Evolutionary conservation across 2,329 filamentous ascomycete genomes (phyloP).

Genomic region (Aspergillus aculeatinus): DNA sequence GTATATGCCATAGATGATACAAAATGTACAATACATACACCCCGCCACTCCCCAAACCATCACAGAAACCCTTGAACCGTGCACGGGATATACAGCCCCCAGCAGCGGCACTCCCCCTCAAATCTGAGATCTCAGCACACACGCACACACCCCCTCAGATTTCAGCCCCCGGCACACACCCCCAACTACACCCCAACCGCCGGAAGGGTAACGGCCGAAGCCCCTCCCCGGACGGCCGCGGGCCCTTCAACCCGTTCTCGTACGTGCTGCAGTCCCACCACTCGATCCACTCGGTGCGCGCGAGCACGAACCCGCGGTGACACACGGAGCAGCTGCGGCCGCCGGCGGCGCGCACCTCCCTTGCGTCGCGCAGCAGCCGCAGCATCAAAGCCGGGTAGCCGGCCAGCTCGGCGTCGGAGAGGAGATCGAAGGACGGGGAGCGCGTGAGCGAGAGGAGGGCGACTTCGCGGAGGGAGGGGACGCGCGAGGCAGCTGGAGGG

Average conservation of each 20-base stretch:
- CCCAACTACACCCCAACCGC: conserved; percentile 43
- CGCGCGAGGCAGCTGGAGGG: conserved; percentile 3
- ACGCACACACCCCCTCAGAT: conserved; percentile 34
- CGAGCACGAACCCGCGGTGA: conserved; percentile 40
- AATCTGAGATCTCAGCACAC: not conserved
- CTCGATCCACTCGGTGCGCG: conserved; percentile 46
- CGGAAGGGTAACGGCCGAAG: conserved; percentile 42
- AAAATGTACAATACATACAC: not conserved
- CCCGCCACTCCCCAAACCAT: not conserved
- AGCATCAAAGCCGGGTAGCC: conserved; percentile 36
- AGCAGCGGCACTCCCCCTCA: no score
- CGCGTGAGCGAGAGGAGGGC: conserved; percentile 41
- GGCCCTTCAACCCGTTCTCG: conserved; percentile 39
- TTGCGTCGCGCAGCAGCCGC: conserved; percentile 36
- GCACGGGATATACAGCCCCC: not conserved
- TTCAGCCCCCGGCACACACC: conserved; percentile 30
- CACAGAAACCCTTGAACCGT: not conserved
- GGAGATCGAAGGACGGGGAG: conserved; percentile 37
- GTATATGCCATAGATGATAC: not conserved
- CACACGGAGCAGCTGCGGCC: conserved; percentile 44
- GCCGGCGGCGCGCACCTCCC: conserved; percentile 36
- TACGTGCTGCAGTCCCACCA: conserved; percentile 45
- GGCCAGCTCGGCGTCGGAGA: conserved; percentile 36
- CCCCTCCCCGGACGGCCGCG: conserved; percentile 30
- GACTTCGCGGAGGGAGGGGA: conserved; percentile 46